Conservation (phyloP, 306 rosid species). For the Hippophae tibetana region DNA sequence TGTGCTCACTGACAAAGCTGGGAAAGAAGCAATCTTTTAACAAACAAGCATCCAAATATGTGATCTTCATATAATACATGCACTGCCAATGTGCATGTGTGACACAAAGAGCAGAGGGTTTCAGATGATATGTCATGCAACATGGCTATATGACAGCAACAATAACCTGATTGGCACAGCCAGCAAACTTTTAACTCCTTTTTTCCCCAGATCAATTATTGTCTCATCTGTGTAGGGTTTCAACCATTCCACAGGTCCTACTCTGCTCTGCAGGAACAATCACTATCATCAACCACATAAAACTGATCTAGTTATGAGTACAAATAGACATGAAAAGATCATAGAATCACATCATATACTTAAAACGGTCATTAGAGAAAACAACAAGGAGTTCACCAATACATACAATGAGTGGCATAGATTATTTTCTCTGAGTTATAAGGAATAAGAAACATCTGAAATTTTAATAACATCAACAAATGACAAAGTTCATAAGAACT, state of each 20-base stretch:
- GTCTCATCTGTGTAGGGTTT: constrained; percentile 96
- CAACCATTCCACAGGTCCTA: constrained; percentile 98
- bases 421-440: too few relatives aligned
- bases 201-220: constrained; percentile 83
- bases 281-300: constrained; percentile 7
- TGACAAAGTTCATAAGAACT: too few relatives aligned
- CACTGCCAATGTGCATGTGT: neutral
- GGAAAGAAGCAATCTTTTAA: constrained; percentile 20
- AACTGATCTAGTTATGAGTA: too few relatives aligned
- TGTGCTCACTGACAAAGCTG: constrained; percentile 99
- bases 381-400: too few relatives aligned
- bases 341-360: neutral
- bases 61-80: neutral
- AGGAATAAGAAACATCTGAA: too few relatives aligned
- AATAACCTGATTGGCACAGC: constrained; percentile 95
- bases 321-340: neutral
- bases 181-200: constrained; percentile 72
- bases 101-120: neutral
- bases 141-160: neutral
- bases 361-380: neutral
- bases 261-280: constrained; percentile 73
- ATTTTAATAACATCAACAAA: too few relatives aligned
- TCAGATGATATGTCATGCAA: neutral
- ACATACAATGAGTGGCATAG: too few relatives aligned
- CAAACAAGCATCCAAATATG: too few relatives aligned